phyloP scores from a whole-genome alignment of 2,329 filamentous ascomycete species.

The Lachnellula suecica region DNA sequence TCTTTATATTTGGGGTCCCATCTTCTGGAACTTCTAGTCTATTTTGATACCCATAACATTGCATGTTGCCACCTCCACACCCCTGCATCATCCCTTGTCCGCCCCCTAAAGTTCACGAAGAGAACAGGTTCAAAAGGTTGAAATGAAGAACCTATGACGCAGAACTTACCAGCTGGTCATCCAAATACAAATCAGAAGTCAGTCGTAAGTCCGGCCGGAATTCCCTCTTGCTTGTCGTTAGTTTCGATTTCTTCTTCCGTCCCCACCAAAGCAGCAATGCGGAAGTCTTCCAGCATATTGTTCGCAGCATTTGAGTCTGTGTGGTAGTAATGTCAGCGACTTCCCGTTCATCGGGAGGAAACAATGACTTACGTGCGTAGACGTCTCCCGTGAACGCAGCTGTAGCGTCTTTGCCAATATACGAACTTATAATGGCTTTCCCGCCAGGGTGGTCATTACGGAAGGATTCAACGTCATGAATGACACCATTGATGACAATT shows the following conservation, averaged over 20 bases:
- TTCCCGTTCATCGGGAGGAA: neutral
- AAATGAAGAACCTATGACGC: no score
- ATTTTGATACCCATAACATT: no score
- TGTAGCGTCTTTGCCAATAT: conserved; percentile 81
- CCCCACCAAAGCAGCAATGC: neutral
- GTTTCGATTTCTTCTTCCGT: neutral
- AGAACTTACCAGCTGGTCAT: no score
- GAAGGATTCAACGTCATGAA: conserved; percentile 79
- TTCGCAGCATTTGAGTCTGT: neutral
- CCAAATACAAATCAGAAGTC: no score
- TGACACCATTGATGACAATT: conserved; percentile 74
- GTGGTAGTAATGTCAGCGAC: neutral
- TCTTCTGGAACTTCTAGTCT: no score
- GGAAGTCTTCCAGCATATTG: neutral
- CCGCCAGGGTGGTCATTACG: conserved; percentile 85
- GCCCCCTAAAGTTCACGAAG: no score
- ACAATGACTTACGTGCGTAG: conserved; percentile 41
- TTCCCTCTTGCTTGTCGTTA: no score
- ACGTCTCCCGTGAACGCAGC: conserved; percentile 88
- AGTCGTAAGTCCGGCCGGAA: no score
- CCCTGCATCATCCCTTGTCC: no score
- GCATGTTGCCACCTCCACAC: no score
- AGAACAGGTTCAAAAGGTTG: no score
- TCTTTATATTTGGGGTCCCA: no score
- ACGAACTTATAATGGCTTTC: conserved; percentile 76